Base-by-base conservation (phyloP, 768 basidiomycete species). In the Rhizopogon vinicolor region DNA sequence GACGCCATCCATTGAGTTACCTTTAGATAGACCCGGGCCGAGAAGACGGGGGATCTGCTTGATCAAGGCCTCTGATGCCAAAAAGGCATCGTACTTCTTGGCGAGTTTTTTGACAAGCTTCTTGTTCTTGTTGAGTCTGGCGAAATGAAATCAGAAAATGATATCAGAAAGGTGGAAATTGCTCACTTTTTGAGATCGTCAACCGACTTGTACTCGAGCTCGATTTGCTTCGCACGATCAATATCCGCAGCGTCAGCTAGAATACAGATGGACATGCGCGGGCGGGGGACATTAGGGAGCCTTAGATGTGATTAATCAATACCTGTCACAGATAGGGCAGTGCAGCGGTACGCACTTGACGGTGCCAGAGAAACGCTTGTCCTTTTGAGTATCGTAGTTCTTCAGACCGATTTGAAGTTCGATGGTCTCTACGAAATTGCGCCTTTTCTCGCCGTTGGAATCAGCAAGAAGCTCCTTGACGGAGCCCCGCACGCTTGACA, bases 91-190 rank as follows among this genome's bases (percentile, higher is more conserved):
- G 79, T 98, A 95, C 74, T 98, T 98, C 83, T 98, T 98, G 63
- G 96, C 96, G 64, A 98, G 91, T 80, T 97, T 97, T 84, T 98
- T 99, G 70, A 98, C 97, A 59, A 99, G 91, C 79, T 99, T 99
- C 83, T 99, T 98, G 85, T 98, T 99, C 81, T 97, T 96, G 88
- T 96, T 97, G 62, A 98, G 84, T 76, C 91, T 93, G 45, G 22
- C n/a, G n/a, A 43, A 16, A 44, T 12, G 18, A 45, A 54, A 56
- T 7, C 61, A 41, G 41, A 54, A 25, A 8, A 31, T 19, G 14
- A 13, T 12, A 35, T 31, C 6, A n/a, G 13, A 18, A 25, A 13
- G 29, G 39, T 46, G 9, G n/a, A 44, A 19, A 7, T 0, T 14
- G 69, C 81, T 39, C 68, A 94, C 94, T 99, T 99, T 78, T 99